These are phyloP conservation scores for Pyricularia sp. DNA, from an alignment of 2,329 filamentous ascomycete species.

Conservation along the genomic window DNA sequence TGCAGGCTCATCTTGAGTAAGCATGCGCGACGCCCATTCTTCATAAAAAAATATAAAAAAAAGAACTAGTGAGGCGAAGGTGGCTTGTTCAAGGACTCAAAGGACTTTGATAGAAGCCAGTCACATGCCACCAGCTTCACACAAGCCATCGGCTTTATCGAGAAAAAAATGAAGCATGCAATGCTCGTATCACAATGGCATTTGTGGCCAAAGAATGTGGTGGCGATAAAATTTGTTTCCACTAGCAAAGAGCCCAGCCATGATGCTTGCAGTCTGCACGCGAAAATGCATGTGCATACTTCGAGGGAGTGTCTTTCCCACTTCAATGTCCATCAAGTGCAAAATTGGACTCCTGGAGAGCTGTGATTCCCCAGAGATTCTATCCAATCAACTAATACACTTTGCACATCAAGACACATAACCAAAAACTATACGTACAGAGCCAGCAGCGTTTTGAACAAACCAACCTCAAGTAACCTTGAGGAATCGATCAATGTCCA, in stretches of 20 bases:
- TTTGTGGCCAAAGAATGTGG: not conserved
- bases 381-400: not conserved
- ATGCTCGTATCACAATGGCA: not conserved
- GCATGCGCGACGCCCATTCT: too few relatives aligned
- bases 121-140: too few relatives aligned
- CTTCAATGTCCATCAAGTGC: not conserved
- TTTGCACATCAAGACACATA: not conserved
- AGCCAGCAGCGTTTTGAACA: not conserved
- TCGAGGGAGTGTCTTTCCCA: not conserved
- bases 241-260: not conserved
- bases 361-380: not conserved
- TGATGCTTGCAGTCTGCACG: not conserved
- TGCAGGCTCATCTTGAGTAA: not conserved
- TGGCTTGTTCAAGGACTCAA: not conserved
- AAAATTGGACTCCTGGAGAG: not conserved
- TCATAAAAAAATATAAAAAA: too few relatives aligned
- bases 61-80: too few relatives aligned
- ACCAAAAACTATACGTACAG: not conserved
- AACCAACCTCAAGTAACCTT: not conserved
- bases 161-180: not conserved
- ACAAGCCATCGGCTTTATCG: not conserved
- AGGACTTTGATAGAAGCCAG: not conserved
- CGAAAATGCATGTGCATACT: not conserved
- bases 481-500: constrained; percentile 45
- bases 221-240: not conserved